phyloP scores from a whole-genome alignment of 2,329 filamentous ascomycete genomes.

The Xylariaceae sp. region DNA sequence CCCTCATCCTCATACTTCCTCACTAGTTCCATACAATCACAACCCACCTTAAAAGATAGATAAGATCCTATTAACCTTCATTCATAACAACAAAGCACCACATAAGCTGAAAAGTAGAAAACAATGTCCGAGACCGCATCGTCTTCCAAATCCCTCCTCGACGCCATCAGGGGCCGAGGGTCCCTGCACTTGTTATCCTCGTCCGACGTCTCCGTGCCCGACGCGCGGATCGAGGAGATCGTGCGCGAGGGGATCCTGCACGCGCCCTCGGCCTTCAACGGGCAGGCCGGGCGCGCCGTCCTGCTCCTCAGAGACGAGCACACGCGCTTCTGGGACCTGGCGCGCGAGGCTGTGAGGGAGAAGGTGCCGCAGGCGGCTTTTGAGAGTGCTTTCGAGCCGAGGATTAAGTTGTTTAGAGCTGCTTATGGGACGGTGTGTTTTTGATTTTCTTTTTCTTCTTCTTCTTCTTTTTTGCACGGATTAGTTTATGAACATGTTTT shows the following conservation, averaged over 20 bases:
- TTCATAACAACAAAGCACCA: too few species aligned
- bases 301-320: constrained; percentile 9
- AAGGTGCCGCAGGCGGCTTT: constrained; percentile 5
- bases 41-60: too few species aligned
- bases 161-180: constrained; percentile 6
- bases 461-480: not conserved
- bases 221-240: constrained; percentile 10
- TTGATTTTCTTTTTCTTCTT: not conserved
- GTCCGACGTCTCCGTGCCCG: constrained; percentile 1
- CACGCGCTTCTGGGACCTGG: constrained; percentile 11
- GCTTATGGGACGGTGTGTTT: constrained; percentile 7
- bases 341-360: constrained; percentile 3
- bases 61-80: too few species aligned
- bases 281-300: constrained; percentile 8
- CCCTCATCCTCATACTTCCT: too few species aligned
- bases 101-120: too few species aligned
- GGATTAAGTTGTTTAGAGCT: constrained; percentile 11
- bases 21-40: too few species aligned
- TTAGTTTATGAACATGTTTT: too few species aligned
- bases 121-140: too few species aligned
- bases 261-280: constrained; percentile 9
- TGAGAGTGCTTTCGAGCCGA: constrained; percentile 10
- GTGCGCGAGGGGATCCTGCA: constrained; percentile 10
- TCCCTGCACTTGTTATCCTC: constrained; percentile 7
- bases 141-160: constrained; percentile 3